Conservation (phyloP, 2,329 filamentous ascomycete genomes). For the Cladosporium sp. region DNA sequence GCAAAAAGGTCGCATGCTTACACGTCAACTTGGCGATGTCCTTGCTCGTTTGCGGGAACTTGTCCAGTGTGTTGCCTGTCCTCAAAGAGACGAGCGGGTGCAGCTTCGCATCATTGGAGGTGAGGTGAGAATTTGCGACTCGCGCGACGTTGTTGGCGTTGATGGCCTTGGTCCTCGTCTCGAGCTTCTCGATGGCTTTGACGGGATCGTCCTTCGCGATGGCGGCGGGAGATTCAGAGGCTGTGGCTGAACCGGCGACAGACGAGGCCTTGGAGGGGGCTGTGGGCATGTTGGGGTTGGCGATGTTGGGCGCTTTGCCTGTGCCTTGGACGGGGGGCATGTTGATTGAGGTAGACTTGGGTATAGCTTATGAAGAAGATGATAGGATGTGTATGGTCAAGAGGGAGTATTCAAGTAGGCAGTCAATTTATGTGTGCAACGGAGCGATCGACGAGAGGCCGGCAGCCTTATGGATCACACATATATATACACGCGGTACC, state of each 20-base stretch:
- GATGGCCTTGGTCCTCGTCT: conserved; percentile 31
- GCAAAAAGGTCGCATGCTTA: conserved; percentile 19
- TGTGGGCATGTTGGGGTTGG: conserved; percentile 20
- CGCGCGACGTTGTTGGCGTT: conserved; percentile 36
- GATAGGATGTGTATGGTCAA: neutral
- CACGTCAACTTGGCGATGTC: conserved; percentile 33
- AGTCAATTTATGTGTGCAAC: neutral
- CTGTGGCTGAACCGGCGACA: conserved; percentile 16
- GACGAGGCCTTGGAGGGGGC: conserved; percentile 21
- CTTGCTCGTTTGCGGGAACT: conserved; percentile 34
- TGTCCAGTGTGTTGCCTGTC: conserved; percentile 34
- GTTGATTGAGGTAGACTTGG: neutral
- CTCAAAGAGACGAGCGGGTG: conserved; percentile 33
- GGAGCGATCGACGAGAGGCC: neutral
- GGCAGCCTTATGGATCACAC: neutral
- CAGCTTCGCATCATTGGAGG: conserved; percentile 32
- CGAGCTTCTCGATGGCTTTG: conserved; percentile 34
- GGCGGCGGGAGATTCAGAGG: conserved; percentile 20
- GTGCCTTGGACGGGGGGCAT: conserved; percentile 17
- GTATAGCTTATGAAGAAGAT: neutral
- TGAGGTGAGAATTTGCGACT: conserved; percentile 36
- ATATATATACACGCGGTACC: conserved; percentile 3
- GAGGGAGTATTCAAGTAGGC: neutral
- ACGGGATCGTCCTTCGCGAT: conserved; percentile 27
- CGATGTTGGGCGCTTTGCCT: conserved; percentile 16